Conservation (phyloP, 176 grass and related monocot genomes). For the Triticum timopheevii region DNA sequence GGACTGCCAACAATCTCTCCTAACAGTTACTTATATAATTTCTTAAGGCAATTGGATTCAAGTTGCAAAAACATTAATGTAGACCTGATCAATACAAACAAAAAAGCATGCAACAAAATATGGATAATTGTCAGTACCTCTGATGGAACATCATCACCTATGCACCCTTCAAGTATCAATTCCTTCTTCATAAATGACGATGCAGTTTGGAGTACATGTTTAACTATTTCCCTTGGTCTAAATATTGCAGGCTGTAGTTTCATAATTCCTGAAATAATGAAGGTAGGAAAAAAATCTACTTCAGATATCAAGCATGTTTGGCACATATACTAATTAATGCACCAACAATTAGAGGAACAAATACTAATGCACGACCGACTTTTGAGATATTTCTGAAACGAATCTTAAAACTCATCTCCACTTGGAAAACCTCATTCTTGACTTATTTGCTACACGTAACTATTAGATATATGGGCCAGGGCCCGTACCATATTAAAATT, state of each 20-base stretch:
- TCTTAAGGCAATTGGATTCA: not conserved
- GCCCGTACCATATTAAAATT: not conserved
- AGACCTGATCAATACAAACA: not conserved
- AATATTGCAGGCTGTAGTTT: constrained; percentile 76
- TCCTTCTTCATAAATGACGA: constrained; percentile 81
- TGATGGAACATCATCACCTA: constrained; percentile 77
- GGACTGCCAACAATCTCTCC: not conserved
- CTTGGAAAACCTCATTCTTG: not conserved
- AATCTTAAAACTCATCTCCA: not conserved
- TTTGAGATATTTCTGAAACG: constrained; percentile 18
- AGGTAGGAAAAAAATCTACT: not conserved
- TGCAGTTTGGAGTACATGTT: constrained; percentile 88
- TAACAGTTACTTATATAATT: not conserved
- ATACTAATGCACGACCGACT: not conserved
- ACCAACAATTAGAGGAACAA: not conserved
- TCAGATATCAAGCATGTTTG: constrained; percentile 20
- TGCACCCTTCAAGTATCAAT: constrained; percentile 69
- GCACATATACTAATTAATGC: not conserved
- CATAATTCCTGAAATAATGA: constrained; percentile 66
- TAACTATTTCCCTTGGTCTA: constrained; percentile 92
- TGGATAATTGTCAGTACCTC: constrained; percentile 53
- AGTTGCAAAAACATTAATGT: not conserved
- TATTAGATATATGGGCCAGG: too few relatives aligned
- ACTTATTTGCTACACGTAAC: not conserved
- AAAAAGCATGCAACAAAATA: not conserved